Evolutionary conservation across 345 rosid genomes (phyloP), one percentile per base, ranked within the genome.

Genomic region (Laguncularia racemosa): DNA sequence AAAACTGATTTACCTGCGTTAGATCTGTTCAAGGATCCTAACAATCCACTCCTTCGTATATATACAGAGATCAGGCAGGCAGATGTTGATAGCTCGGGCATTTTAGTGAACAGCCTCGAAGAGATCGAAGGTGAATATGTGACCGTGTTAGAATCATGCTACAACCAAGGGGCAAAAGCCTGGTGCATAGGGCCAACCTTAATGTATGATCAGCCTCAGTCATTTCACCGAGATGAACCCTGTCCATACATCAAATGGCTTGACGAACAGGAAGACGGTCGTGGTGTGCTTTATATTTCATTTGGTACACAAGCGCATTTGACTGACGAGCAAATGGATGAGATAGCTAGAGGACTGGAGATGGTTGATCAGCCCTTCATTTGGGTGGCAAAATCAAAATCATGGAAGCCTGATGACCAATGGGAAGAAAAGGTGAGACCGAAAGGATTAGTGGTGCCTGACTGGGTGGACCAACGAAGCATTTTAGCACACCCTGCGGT

Each of bases 51-150:
- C 43, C 14, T 12, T 2, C 19, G 9, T 40, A 7, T 62, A 6
- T 12, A 44, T 20, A n/a, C n/a, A 8, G 57, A 67, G 46, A 14
- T 55, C 8, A 56, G 13, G 18, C 46, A 62, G 9, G 52, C 64
- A 1, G 67, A 61, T 20, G 14, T 17, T 1, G 53, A 52, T 6
- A 65, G 77, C 16, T 69, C 50, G 57, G 77, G 73, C 17, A 26
- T 57, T 0, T 13, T 65, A 3, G 51, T 65, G 6, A 66, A 74
- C 50, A 70, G 67, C 47, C 70, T 74, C 26, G 67, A 63, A 52
- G 70, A 67, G 55, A 55, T 74, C 7, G 59, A 66, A 60, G 55
- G 67, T 11, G 63, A 58, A 2, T 49, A 66, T 20, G 46, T 70
- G 14, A 44, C 66, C 15, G 13, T 66, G 40, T 44, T 70, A 0